phyloP scores from a whole-genome alignment of 306 rosid genomes.

The Quercus wislizeni region DNA sequence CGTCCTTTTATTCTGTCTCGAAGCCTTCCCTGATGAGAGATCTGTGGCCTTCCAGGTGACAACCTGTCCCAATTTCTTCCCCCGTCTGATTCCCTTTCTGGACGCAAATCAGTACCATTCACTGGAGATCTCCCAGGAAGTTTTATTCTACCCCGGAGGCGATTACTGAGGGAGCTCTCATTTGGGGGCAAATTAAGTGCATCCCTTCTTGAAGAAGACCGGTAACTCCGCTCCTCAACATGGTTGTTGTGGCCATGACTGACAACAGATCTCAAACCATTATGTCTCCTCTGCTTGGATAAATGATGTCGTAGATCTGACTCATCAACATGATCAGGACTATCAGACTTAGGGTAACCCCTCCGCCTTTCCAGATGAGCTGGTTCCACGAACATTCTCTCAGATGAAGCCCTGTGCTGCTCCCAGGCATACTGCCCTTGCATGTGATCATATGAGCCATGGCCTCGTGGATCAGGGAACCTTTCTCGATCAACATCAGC shows the following conservation, averaged over 20 bases:
- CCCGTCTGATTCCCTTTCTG: conserved; percentile 61
- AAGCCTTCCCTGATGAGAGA: conserved; percentile 56
- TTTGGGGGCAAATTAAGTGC: conserved; percentile 39
- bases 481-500: conserved; percentile 69
- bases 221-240: conserved; percentile 53
- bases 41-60: conserved; percentile 60
- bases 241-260: conserved; percentile 41
- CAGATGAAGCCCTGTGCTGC: conserved; percentile 57
- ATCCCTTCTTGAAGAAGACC: conserved; percentile 50
- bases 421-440: conserved; percentile 83
- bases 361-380: conserved; percentile 54
- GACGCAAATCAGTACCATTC: conserved; percentile 35
- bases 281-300: conserved; percentile 72
- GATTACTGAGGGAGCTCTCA: conserved; percentile 60
- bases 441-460: conserved; percentile 64
- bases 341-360: conserved; percentile 55
- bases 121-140: conserved; percentile 49
- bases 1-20: conserved; percentile 77
- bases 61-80: conserved; percentile 53
- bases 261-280: conserved; percentile 82
- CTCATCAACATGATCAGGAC: conserved; percentile 67
- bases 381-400: conserved; percentile 43
- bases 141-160: conserved; percentile 82
- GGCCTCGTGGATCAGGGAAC: conserved; percentile 46
- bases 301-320: conserved; percentile 72